phyloP scores from a whole-genome alignment of 306 rosid genomes.

The Vigna nakashimae region DNA sequence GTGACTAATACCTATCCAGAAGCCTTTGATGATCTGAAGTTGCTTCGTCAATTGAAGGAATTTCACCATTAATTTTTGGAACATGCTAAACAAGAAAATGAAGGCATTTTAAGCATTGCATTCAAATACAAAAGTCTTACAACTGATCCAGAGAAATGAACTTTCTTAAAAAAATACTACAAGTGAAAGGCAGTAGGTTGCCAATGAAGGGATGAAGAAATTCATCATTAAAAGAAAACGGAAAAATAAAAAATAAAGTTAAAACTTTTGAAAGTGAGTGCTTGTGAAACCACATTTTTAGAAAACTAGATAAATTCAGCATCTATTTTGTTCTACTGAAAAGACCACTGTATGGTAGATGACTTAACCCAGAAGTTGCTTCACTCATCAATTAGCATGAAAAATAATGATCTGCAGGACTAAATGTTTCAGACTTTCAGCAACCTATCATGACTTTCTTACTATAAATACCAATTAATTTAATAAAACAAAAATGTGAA shows the following conservation, averaged over 20 bases:
- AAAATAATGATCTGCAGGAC: neutral
- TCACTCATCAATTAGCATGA: conserved; percentile 18
- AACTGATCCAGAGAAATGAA: conserved; percentile 25
- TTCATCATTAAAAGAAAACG: neutral
- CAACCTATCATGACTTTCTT: neutral
- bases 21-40: conserved; percentile 91
- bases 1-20: conserved; percentile 65
- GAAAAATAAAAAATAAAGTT: neutral
- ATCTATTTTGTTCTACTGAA: conserved; percentile 9
- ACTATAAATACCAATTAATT: neutral
- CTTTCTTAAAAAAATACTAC: conserved; percentile 2
- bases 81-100: conserved; percentile 64
- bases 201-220: conserved; percentile 8
- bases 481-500: conserved; percentile 24
- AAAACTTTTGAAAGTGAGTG: neutral
- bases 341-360: neutral
- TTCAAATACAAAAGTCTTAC: conserved; percentile 19
- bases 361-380: conserved; percentile 11
- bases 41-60: conserved; percentile 84
- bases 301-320: conserved; percentile 23
- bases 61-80: conserved; percentile 90
- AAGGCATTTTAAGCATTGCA: conserved; percentile 22
- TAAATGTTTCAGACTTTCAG: neutral
- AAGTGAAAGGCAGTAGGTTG: neutral
- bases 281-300: neutral